phyloP scores from a whole-genome alignment of 2,329 filamentous ascomycete genomes.

The Karstenula rhodostoma region DNA sequence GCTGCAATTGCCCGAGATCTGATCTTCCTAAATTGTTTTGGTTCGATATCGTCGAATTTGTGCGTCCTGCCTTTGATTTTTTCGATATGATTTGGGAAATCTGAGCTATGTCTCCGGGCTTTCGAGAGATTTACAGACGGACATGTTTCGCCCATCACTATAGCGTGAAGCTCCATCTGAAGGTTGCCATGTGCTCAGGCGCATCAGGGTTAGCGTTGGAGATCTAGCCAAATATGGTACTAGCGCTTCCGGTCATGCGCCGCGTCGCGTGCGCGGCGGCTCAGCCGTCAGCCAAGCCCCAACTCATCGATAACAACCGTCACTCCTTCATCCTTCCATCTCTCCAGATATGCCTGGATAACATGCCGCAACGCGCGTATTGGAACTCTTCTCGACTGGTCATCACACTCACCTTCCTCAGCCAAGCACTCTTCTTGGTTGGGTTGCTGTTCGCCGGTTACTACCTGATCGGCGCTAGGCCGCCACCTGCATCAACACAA shows the following conservation, averaged over 20 bases:
- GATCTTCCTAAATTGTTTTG: no score
- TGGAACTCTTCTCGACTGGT: conserved; percentile 8
- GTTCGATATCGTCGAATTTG: no score
- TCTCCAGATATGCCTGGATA: conserved; percentile 19
- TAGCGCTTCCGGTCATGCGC: conserved; percentile 12
- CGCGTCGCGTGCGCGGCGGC: conserved; percentile 14
- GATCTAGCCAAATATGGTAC: neutral
- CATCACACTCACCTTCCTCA: conserved; percentile 3
- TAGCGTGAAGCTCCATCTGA: no score
- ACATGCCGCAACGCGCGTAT: conserved; percentile 18
- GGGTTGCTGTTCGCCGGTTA: conserved; percentile 4
- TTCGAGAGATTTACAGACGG: no score
- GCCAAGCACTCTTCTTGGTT: conserved; percentile 11
- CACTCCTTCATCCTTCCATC: conserved; percentile 2
- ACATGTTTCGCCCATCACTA: no score
- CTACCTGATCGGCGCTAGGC: conserved; percentile 11
- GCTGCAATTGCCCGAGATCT: no score
- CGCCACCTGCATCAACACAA: conserved; percentile 11
- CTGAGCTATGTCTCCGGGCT: no score
- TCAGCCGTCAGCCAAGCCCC: conserved; percentile 14
- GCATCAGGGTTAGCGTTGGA: neutral
- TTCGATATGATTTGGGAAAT: no score
- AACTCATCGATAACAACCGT: conserved; percentile 16
- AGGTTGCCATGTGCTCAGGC: neutral
- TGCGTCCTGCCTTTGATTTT: no score